phyloP scores from a whole-genome alignment of 371 early-diverging fungal genomes.

The Zopfochytrium polystomum region DNA sequence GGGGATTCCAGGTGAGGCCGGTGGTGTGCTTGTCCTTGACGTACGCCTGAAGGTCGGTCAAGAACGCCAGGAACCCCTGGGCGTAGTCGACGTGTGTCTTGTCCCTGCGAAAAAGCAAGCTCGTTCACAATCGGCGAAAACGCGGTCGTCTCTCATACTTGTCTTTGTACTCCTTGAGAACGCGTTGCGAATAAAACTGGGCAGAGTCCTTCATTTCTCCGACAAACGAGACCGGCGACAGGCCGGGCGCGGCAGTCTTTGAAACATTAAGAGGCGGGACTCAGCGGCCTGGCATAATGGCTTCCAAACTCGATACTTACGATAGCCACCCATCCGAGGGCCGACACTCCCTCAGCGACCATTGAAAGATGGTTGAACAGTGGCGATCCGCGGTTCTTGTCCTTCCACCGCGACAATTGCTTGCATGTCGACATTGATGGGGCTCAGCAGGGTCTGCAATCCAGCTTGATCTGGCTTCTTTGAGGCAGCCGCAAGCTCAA shows the following conservation, averaged over 20 bases:
- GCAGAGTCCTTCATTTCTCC: conserved; percentile 87
- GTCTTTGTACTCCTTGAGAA: conserved; percentile 85
- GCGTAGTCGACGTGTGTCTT: conserved; percentile 82
- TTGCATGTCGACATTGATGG: conserved; percentile 68
- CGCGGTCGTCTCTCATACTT: conserved; percentile 55
- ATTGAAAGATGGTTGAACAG: conserved; percentile 77
- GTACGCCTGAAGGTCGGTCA: conserved; percentile 73
- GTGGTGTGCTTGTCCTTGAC: conserved; percentile 88
- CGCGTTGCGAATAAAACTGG: conserved; percentile 88
- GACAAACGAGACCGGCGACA: conserved; percentile 82
- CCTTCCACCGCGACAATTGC: conserved; percentile 62
- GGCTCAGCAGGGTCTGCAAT: conserved; percentile 63
- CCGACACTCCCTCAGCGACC: conserved; percentile 85
- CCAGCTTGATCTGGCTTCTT: conserved; percentile 74
- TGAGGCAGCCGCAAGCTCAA: conserved; percentile 65
- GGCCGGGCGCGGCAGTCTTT: conserved; percentile 56
- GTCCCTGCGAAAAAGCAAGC: conserved; percentile 52
- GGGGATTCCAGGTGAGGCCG: conserved; percentile 88
- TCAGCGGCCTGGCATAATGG: background rate
- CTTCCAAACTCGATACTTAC: conserved; percentile 47
- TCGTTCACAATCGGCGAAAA: background rate
- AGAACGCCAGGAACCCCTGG: conserved; percentile 61
- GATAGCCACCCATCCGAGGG: conserved; percentile 89
- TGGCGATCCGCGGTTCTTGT: conserved; percentile 64
- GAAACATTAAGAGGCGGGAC: background rate